Base-by-base conservation (phyloP, 2,329 filamentous ascomycete species). In the Aspergillus fumigatiaffinis region DNA sequence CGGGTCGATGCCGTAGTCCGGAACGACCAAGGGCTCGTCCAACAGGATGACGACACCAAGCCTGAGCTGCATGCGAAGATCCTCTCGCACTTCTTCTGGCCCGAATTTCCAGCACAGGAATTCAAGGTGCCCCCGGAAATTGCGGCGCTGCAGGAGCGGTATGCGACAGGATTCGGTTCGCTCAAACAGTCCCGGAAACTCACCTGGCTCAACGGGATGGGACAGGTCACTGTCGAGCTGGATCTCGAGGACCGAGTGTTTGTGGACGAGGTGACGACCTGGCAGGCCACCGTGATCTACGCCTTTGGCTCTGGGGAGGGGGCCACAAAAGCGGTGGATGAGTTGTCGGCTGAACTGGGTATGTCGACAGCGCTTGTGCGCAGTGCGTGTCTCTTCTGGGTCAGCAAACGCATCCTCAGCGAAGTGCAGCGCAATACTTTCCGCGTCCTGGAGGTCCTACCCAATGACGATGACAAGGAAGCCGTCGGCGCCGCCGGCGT, bases 41-140 rank as follows among this genome's bases (percentile, higher is more conserved):
- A 51, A 23, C 49, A 54, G 41, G 35, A 29, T 38, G 71, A 66
- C 4, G 57, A 71, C 3, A 63, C 70, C 14, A 69, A 66, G 2
- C 73, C 79, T 2, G 74, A 81, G 14, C 85, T 90, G 53, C 88
- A 92, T 66, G 86, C 91, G 29, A 92, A 94, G 70, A 93, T 97
- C 52, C 80, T 97, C 4, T 97, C 92, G 0, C 86, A 92, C 23
- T 86, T 96, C 60, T 99, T 95, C 79, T 99, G 94, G 94, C 94
- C 94, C 0, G 83, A 87, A 9, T 79, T 96, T 23, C 84, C 89
- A 51, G 75, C 76, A n/a, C 77, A 76, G 57, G 66, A 71, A 35
- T 82, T 81, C 70, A 73, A 71, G 41, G 71, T 80, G 1, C 79
- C 80, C 1, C 61, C 69, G 2, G 71, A 76, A 52, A 77, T 82